Conservation (phyloP, 257 asterid genomes). For the Verbascum thapsus region DNA sequence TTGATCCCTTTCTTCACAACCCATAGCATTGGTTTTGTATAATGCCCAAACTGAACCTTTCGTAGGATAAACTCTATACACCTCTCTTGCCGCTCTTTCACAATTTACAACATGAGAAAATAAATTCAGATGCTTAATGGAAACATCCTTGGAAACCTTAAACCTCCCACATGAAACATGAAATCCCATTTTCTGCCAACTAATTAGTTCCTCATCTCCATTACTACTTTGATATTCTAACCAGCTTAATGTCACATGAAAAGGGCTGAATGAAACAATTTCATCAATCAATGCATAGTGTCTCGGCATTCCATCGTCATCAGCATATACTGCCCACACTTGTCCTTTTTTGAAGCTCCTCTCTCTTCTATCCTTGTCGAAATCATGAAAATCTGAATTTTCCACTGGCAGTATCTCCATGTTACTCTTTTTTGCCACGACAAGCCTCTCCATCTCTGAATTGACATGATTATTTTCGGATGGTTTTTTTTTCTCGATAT, state of each 20-base stretch:
- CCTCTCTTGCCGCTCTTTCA: constrained; percentile 73
- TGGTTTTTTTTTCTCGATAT: constrained; percentile 13
- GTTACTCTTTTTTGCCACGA: constrained; percentile 32
- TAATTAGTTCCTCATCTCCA: constrained; percentile 40
- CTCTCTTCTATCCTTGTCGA: constrained; percentile 66
- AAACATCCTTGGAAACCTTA: constrained; percentile 52
- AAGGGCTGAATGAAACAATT: constrained; percentile 63
- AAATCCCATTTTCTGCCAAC: constrained; percentile 48
- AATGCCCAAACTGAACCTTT: constrained; percentile 96
- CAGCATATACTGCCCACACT: constrained; percentile 90
- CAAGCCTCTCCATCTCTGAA: constrained; percentile 36
- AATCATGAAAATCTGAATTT: constrained; percentile 71
- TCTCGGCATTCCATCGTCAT: constrained; percentile 77
- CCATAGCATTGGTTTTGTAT: constrained; percentile 29
- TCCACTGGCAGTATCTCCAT: constrained; percentile 53
- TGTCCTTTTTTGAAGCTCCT: constrained; percentile 85
- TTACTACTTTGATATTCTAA: constrained; percentile 47
- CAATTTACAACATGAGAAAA: constrained; percentile 72
- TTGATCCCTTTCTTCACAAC: constrained; percentile 33
- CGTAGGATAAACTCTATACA: constrained; percentile 67
- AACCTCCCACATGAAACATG: constrained; percentile 74
- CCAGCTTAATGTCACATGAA: constrained; percentile 68
- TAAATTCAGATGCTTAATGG: constrained; percentile 54
- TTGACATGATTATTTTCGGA: constrained; percentile 24
- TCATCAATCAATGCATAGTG: constrained; percentile 77